Evolutionary conservation across 2,329 filamentous ascomycete species (phyloP).

Genomic region (Penicillium hordei): DNA sequence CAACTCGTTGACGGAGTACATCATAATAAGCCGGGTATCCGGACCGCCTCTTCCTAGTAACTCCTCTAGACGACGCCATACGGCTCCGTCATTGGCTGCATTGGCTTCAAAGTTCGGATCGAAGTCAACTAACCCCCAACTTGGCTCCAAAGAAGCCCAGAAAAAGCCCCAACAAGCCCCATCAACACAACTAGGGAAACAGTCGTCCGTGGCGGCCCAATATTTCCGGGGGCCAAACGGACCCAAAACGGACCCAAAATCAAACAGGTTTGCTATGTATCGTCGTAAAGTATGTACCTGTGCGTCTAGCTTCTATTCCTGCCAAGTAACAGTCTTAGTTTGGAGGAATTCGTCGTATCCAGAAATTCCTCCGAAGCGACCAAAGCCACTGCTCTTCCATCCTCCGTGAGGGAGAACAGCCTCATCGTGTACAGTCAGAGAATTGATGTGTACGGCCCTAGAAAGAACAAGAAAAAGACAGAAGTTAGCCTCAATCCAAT

Average conservation of each 20-base stretch:
- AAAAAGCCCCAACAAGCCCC: slow-evolving; percentile 1
- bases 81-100: not conserved
- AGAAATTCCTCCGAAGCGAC: slow-evolving; percentile 56
- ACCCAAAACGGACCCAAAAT: not conserved
- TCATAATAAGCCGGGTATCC: not conserved
- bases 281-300: not conserved
- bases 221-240: not conserved
- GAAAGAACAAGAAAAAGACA: not conserved
- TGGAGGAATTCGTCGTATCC: slow-evolving; percentile 63
- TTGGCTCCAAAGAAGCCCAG: not conserved
- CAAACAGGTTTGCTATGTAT: not conserved
- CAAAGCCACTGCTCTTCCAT: slow-evolving; percentile 55
- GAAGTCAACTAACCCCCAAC: not conserved
- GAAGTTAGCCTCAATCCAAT: slow-evolving; percentile 1
- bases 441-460: slow-evolving; percentile 54
- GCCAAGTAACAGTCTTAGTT: slow-evolving; percentile 64
- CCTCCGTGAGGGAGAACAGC: slow-evolving; percentile 64
- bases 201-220: slow-evolving; percentile 1
- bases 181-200: not conserved
- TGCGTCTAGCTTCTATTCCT: slow-evolving; percentile 28
- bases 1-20: not conserved
- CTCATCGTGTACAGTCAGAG: slow-evolving; percentile 66
- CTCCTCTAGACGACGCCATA: not conserved
- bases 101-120: not conserved
- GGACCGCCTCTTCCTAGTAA: not conserved